phyloP scores from a whole-genome alignment of 257 asterid species.

The Solanum appendiculatum region DNA sequence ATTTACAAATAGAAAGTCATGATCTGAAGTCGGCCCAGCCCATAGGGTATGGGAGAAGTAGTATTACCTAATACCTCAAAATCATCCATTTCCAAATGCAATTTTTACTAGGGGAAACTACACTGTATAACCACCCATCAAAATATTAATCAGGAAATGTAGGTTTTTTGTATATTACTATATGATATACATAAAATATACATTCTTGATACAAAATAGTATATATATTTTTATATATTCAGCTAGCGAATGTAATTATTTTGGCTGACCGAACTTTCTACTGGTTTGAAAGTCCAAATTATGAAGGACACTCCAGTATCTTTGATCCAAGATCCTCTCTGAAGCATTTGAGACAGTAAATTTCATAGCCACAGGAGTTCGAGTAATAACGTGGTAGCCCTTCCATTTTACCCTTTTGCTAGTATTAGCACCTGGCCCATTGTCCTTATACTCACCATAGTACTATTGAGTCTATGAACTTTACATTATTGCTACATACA shows the following conservation, averaged over 20 bases:
- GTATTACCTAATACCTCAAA: background rate
- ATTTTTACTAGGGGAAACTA: background rate
- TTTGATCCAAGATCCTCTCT: constrained; percentile 7
- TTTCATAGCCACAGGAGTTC: constrained; percentile 2
- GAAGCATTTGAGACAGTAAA: constrained; percentile 6
- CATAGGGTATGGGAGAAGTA: background rate
- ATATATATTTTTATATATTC: too few species aligned
- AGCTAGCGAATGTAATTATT: too few species aligned
- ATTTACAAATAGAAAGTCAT: too few species aligned
- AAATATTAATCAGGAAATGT: background rate
- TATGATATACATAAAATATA: background rate
- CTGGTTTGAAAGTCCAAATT: background rate
- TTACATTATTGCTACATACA: too few species aligned
- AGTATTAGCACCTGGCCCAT: constrained; percentile 7
- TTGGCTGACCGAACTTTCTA: too few species aligned
- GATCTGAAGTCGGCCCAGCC: background rate
- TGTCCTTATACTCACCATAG: constrained; percentile 11
- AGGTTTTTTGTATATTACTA: background rate
- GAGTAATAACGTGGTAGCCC: constrained; percentile 3
- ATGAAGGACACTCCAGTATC: constrained; percentile 1
- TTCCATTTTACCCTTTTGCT: constrained; percentile 6
- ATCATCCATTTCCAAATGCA: background rate
- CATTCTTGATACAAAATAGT: background rate
- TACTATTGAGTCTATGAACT: too few species aligned
- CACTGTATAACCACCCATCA: background rate